Conservation (phyloP, 2,329 filamentous ascomycete genomes). For the Penicillium fuscoglaucum region DNA sequence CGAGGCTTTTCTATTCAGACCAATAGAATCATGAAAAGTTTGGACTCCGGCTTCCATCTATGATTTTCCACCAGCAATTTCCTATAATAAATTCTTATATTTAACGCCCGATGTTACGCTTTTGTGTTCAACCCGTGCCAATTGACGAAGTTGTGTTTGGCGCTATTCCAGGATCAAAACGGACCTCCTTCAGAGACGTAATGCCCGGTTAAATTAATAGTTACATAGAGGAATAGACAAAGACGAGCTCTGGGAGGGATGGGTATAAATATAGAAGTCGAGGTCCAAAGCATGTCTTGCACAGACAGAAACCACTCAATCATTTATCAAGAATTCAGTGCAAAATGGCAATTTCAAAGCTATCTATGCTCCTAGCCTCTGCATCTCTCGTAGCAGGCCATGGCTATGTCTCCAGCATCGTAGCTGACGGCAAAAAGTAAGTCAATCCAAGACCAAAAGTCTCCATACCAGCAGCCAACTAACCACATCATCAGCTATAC, state of each 20-base stretch:
- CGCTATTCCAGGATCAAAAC: slow-evolving; percentile 18
- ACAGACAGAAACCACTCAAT: not conserved
- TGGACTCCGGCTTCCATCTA: not conserved
- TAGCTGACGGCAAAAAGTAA: slow-evolving; percentile 33
- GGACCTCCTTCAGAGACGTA: slow-evolving; percentile 2
- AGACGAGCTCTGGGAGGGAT: not conserved
- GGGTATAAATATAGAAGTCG: not conserved
- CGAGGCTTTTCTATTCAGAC: not conserved
- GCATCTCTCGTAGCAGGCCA: slow-evolving; percentile 37
- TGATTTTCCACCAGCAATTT: slow-evolving; percentile 3
- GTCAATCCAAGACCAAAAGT: not conserved
- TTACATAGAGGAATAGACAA: not conserved
- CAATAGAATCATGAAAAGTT: not conserved
- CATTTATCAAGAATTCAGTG: not conserved
- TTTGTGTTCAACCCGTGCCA: not conserved
- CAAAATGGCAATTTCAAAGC: slow-evolving; percentile 31
- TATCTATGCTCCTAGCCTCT: slow-evolving; percentile 30
- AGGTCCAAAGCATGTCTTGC: not conserved
- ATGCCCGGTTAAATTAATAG: not conserved
- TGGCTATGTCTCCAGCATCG: slow-evolving; percentile 36
- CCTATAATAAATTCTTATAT: not conserved
- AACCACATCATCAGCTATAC: slow-evolving; percentile 37
- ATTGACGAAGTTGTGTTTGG: slow-evolving; percentile 10
- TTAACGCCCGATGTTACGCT: not conserved
- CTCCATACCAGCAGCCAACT: slow-evolving; percentile 11